phyloP scores from a whole-genome alignment of 306 rosid genomes.

The Dicorynia guianensis region DNA sequence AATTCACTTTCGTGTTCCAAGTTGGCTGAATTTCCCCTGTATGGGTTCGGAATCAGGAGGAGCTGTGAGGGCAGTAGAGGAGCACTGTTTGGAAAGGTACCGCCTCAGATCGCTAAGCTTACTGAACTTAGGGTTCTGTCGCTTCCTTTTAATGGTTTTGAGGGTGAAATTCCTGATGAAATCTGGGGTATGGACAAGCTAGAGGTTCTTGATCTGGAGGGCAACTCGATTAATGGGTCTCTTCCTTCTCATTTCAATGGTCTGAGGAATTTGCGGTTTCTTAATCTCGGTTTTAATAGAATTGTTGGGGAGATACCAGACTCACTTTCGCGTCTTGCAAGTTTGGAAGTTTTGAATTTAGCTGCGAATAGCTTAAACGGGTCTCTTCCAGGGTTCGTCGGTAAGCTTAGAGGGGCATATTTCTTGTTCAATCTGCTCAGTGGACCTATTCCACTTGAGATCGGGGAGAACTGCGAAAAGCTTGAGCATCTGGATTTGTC shows the following conservation, averaged over 20 bases:
- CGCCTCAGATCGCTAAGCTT: constrained; percentile 61
- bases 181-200: constrained; percentile 73
- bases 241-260: constrained; percentile 49
- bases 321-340: constrained; percentile 44
- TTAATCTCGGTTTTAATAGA: constrained; percentile 80
- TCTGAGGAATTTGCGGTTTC: constrained; percentile 60
- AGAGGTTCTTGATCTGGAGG: constrained; percentile 92
- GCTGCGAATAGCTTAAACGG: constrained; percentile 76
- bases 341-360: constrained; percentile 75
- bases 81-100: constrained; percentile 61
- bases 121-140: constrained; percentile 75
- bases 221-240: constrained; percentile 64
- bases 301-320: constrained; percentile 71
- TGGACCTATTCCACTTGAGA: constrained; percentile 68
- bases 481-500: constrained; percentile 93
- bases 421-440: constrained; percentile 64
- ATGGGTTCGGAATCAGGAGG: constrained; percentile 75
- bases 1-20: constrained; percentile 50
- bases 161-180: constrained; percentile 65
- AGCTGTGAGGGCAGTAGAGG: constrained; percentile 55
- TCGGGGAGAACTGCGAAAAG: constrained; percentile 72
- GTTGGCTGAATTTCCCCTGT: constrained; percentile 65
- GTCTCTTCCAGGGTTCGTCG: constrained; percentile 70
- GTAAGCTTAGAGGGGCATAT: constrained; percentile 67
- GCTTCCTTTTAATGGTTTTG: constrained; percentile 72